Conservation (phyloP, 768 basidiomycete genomes). For the Albatrellus ellisii region DNA sequence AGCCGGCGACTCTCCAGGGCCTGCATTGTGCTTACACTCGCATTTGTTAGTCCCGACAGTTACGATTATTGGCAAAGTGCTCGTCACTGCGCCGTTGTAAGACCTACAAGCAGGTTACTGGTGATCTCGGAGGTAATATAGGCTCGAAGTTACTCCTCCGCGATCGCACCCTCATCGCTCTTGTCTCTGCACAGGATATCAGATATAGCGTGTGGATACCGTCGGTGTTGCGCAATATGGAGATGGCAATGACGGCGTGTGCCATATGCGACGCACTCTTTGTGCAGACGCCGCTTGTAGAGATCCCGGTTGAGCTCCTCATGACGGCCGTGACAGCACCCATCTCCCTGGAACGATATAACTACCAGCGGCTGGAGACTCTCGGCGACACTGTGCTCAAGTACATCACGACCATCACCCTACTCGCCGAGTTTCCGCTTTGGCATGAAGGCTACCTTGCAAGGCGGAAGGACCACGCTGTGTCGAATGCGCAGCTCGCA, state of each 20-base stretch:
- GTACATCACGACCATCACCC: conserved; percentile 42
- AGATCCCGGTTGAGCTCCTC: conserved; percentile 35
- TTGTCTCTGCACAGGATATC: conserved; percentile 39
- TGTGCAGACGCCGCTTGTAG: conserved; percentile 23
- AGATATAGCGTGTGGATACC: conserved; percentile 49
- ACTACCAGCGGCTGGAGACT: conserved; percentile 67
- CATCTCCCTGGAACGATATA: conserved; percentile 37
- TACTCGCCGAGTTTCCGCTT: conserved; percentile 49
- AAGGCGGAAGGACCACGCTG: conserved; percentile 58
- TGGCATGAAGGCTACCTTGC: conserved; percentile 76
- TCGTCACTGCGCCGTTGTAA: too few species aligned
- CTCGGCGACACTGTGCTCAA: conserved; percentile 71
- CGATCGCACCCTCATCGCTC: conserved; percentile 28
- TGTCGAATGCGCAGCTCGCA: conserved; percentile 57
- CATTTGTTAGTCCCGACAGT: too few species aligned
- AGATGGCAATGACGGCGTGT: conserved; percentile 34
- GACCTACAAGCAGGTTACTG: too few species aligned
- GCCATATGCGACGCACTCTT: conserved; percentile 40
- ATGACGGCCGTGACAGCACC: conserved; percentile 50
- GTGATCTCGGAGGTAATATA: too few species aligned
- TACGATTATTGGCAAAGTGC: too few species aligned
- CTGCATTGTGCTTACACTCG: too few species aligned
- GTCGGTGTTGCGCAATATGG: conserved; percentile 49
- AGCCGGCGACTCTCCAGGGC: too few species aligned
- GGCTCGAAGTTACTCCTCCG: conserved; percentile 33